A percentile compares a stretch with the other conserved stretches of the same genome.
Evolutionary conservation across 495 filamentous ascomycete genomes (phyloP).

Genomic region (Hypoxylon fuscum): DNA sequence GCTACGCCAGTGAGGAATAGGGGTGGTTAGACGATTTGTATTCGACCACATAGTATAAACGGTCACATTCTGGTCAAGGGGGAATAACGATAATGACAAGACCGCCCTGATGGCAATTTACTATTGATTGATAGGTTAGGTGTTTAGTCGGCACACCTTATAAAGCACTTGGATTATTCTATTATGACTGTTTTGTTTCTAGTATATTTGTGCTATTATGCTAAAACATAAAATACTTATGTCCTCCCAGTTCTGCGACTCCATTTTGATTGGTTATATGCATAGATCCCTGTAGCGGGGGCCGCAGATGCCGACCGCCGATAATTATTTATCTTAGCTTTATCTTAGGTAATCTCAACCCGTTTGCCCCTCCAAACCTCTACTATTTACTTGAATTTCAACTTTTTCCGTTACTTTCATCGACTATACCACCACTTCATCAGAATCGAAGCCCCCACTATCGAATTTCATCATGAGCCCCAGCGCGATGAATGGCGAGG

Average conservation of each 20-base stretch:
- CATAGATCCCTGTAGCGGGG: background rate
- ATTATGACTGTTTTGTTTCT: too few relatives aligned
- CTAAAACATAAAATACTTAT: too few relatives aligned
- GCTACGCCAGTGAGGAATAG: too few relatives aligned
- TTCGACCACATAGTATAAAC: too few relatives aligned
- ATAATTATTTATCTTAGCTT: constrained; percentile 10
- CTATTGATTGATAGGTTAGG: background rate
- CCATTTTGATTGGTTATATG: background rate
- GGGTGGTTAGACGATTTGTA: too few relatives aligned
- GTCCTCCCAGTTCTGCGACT: background rate
- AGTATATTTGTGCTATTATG: too few relatives aligned
- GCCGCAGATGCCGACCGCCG: constrained; percentile 19
- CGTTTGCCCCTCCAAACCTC: constrained; percentile 38
- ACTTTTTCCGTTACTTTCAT: constrained; percentile 3
- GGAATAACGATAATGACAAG: too few relatives aligned
- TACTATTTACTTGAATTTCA: constrained; percentile 6
- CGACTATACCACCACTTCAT: constrained; percentile 32
- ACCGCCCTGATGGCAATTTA: too few relatives aligned
- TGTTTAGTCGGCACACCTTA: background rate
- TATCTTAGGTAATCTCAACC: constrained; percentile 18
- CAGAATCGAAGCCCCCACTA: constrained; percentile 18
- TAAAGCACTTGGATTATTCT: too few relatives aligned
- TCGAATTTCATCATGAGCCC: constrained; percentile 54
- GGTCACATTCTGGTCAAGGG: too few relatives aligned
- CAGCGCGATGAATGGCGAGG: constrained; percentile 49